Conservation (phyloP, 1,284 basidiomycete species). For the Fomitopsis betulina region DNA sequence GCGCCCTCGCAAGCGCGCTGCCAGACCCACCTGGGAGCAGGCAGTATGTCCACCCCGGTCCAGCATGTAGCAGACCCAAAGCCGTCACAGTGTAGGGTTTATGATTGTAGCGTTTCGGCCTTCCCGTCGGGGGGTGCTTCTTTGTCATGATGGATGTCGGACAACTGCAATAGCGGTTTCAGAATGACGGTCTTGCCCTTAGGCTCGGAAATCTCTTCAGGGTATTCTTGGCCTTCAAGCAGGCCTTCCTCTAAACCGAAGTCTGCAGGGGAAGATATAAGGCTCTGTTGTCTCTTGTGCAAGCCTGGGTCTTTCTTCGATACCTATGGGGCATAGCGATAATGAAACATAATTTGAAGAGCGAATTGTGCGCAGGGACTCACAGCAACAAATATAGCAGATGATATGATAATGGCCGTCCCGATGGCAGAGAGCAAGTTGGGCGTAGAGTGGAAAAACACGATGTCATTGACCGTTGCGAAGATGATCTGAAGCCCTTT, state of each 20-base stretch:
- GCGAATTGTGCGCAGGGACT: neutral
- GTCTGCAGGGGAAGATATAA: conserved; percentile 19
- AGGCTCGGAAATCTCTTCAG: neutral
- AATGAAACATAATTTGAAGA: neutral
- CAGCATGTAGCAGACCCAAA: too few species aligned
- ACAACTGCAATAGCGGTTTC: neutral
- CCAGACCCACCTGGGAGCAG: too few species aligned
- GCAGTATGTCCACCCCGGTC: too few species aligned
- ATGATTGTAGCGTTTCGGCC: neutral
- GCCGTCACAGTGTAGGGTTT: neutral
- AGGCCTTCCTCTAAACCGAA: conserved; percentile 29
- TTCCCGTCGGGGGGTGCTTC: neutral
- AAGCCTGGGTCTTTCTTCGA: conserved; percentile 18
- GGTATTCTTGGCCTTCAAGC: conserved; percentile 17
- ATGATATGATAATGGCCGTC: conserved; percentile 50
- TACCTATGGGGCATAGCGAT: conserved; percentile 12
- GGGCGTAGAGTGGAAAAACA: conserved; percentile 55
- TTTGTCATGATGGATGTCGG: neutral
- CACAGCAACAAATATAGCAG: conserved; percentile 34
- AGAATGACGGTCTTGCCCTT: neutral
- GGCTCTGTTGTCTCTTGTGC: conserved; percentile 9
- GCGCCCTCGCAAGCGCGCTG: too few species aligned
- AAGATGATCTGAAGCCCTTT: conserved; percentile 47
- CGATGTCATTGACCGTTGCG: conserved; percentile 50
- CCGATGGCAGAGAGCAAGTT: conserved; percentile 52